Conservation (phyloP, 2,329 filamentous ascomycete genomes). For the Aspergillus tamarii region DNA sequence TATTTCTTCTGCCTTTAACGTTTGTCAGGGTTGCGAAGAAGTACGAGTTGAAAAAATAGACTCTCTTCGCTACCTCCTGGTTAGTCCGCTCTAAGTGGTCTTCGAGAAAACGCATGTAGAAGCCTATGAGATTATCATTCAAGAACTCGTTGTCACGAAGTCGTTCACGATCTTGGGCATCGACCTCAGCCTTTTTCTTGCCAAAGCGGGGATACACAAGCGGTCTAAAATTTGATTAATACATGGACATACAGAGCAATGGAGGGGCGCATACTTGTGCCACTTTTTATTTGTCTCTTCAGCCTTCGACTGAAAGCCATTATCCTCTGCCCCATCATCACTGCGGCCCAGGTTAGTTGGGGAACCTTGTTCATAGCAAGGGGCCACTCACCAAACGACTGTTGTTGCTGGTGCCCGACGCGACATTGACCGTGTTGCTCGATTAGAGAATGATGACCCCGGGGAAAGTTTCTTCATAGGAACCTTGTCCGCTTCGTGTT, state of each 20-base stretch:
- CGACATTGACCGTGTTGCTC: constrained; percentile 37
- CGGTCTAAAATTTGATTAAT: constrained; percentile 31
- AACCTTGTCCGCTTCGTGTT: constrained; percentile 25
- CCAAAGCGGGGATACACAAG: constrained; percentile 50
- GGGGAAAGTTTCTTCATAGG: constrained; percentile 33
- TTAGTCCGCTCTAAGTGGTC: constrained; percentile 58
- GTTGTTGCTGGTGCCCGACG: constrained; percentile 23
- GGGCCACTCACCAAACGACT: constrained; percentile 24
- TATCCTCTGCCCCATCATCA: constrained; percentile 22
- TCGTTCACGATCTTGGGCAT: constrained; percentile 59
- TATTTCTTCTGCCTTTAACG: constrained; percentile 55
- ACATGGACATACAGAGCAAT: neutral
- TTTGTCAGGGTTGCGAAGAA: constrained; percentile 81
- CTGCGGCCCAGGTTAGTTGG: constrained; percentile 16
- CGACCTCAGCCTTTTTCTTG: constrained; percentile 51
- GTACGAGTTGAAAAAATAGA: constrained; percentile 91
- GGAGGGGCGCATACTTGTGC: constrained; percentile 20
- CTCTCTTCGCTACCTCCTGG: constrained; percentile 61
- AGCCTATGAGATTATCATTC: constrained; percentile 90
- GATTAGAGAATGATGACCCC: constrained; percentile 11
- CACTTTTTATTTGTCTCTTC: constrained; percentile 25
- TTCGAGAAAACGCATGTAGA: constrained; percentile 79
- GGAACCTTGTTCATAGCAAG: neutral
- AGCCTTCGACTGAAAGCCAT: constrained; percentile 10
- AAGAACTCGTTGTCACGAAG: constrained; percentile 84